A percentile compares a stretch with the other conserved stretches of the same genome.
These are phyloP conservation scores for Rhododendron ovatum DNA, from an alignment of 148 eudicot genomes.

Conservation along the genomic window DNA sequence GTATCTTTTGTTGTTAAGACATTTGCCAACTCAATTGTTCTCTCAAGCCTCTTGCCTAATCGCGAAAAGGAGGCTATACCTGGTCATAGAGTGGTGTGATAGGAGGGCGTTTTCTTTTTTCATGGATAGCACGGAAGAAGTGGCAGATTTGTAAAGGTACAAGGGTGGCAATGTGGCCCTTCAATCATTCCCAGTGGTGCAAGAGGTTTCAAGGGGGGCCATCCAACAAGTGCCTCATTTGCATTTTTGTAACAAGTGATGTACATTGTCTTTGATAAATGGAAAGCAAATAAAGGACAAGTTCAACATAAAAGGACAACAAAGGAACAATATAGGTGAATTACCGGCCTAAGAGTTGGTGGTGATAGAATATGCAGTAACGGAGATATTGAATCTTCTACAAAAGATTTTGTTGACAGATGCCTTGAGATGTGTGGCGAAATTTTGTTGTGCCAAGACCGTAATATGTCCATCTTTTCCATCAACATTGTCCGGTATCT, in stretches of 20 bases:
- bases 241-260: neutral
- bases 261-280: neutral
- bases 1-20: neutral
- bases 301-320: neutral
- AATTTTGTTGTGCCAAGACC: slow-evolving; percentile 64
- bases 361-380: slow-evolving; percentile 87
- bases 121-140: neutral
- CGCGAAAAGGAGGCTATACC: neutral
- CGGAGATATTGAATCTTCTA: slow-evolving; percentile 71
- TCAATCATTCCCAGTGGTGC: neutral
- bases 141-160: neutral
- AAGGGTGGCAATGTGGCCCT: neutral
- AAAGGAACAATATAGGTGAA: slow-evolving; percentile 15
- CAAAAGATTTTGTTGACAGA: slow-evolving; percentile 63
- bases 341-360: slow-evolving; percentile 86
- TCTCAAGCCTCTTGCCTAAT: neutral
- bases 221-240: neutral
- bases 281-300: neutral
- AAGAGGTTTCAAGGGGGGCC: neutral
- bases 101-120: neutral
- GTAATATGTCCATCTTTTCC: slow-evolving; percentile 65
- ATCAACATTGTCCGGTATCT: slow-evolving; percentile 61
- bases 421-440: slow-evolving; percentile 84
- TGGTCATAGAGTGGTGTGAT: neutral
- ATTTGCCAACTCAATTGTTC: neutral